These are phyloP conservation scores for Rhodotorula mucilaginosa DNA, from an alignment of 1,284 basidiomycete genomes.

Conservation along the genomic window DNA sequence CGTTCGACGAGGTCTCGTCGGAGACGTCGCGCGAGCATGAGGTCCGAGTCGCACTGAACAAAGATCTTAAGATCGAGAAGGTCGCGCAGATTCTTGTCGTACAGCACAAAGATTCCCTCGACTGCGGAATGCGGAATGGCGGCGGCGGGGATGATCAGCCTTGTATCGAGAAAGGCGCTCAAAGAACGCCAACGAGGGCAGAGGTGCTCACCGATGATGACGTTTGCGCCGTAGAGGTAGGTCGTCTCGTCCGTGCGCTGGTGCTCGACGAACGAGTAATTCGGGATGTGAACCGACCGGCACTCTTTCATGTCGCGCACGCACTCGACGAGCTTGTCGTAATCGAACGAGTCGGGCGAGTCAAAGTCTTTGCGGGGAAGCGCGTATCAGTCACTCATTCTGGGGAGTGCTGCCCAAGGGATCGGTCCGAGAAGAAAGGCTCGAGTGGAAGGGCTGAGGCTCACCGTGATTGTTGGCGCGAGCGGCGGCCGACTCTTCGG, in stretches of 20 bases:
- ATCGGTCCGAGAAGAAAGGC: background rate
- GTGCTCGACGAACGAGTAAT: slow-evolving; percentile 91
- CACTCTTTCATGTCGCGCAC: slow-evolving; percentile 78
- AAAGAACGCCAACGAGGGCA: background rate
- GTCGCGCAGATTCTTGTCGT: slow-evolving; percentile 65
- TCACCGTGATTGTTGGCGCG: slow-evolving; percentile 22
- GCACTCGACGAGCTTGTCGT: slow-evolving; percentile 82
- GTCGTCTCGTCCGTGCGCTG: slow-evolving; percentile 80
- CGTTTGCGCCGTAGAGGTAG: slow-evolving; percentile 93
- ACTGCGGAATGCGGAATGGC: background rate
- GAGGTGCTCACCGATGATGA: slow-evolving; percentile 54
- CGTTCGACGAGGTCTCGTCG: slow-evolving; percentile 83
- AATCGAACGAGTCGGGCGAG: slow-evolving; percentile 89
- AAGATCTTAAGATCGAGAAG: slow-evolving; percentile 81
- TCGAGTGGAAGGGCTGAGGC: background rate
- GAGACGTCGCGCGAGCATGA: slow-evolving; percentile 94
- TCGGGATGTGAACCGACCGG: slow-evolving; percentile 66
- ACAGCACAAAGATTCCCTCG: slow-evolving; percentile 89
- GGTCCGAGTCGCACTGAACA: slow-evolving; percentile 74
- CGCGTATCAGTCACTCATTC: too few relatives aligned
- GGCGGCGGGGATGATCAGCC: background rate
- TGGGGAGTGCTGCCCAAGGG: too few relatives aligned
- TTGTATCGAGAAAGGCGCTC: background rate
- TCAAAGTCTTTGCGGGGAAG: slow-evolving; percentile 66
- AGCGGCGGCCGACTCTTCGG: slow-evolving; percentile 75